These are phyloP conservation scores for Acorus calamus DNA, from an alignment of 106 monocot species.

Conservation along the genomic window DNA sequence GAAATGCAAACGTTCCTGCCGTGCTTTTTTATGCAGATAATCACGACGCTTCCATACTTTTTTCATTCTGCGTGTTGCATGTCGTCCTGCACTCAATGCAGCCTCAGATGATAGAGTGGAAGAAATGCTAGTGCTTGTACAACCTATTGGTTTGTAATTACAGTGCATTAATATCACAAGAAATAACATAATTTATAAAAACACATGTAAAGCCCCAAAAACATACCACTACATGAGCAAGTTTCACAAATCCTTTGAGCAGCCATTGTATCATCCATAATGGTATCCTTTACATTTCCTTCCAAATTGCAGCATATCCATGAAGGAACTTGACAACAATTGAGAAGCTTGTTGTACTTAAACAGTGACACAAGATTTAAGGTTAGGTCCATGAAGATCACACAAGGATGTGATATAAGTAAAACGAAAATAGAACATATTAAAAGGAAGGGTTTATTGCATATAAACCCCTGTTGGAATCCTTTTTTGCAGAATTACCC, in stretches of 20 bases:
- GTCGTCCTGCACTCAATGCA: slow-evolving; percentile 21
- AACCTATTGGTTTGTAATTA: too few species aligned
- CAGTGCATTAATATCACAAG: not conserved
- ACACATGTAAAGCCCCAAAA: not conserved
- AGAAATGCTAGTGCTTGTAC: not conserved
- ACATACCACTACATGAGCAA: slow-evolving; percentile 28
- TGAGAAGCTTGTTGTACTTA: slow-evolving; percentile 59
- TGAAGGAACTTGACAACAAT: slow-evolving; percentile 45
- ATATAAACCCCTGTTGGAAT: too few species aligned
- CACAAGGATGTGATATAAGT: too few species aligned
- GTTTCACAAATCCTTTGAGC: slow-evolving; percentile 7
- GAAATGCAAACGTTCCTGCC: slow-evolving; percentile 58
- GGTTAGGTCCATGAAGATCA: not conserved
- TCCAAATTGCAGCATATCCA: slow-evolving; percentile 55
- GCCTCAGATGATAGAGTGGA: slow-evolving; percentile 21
- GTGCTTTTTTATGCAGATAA: slow-evolving; percentile 63
- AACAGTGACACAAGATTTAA: slow-evolving; percentile 5
- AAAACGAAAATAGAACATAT: too few species aligned
- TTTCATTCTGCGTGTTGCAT: slow-evolving; percentile 27
- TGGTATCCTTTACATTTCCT: slow-evolving; percentile 30
- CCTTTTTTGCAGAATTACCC: too few species aligned
- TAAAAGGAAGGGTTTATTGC: too few species aligned
- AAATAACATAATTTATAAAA: slow-evolving; percentile 1
- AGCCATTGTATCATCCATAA: slow-evolving; percentile 20
- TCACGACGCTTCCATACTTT: slow-evolving; percentile 51